A percentile compares a stretch with the other conserved stretches of the same genome.
phyloP scores from a whole-genome alignment of 2,329 filamentous ascomycete genomes.

The Apiospora rasikravindrae region DNA sequence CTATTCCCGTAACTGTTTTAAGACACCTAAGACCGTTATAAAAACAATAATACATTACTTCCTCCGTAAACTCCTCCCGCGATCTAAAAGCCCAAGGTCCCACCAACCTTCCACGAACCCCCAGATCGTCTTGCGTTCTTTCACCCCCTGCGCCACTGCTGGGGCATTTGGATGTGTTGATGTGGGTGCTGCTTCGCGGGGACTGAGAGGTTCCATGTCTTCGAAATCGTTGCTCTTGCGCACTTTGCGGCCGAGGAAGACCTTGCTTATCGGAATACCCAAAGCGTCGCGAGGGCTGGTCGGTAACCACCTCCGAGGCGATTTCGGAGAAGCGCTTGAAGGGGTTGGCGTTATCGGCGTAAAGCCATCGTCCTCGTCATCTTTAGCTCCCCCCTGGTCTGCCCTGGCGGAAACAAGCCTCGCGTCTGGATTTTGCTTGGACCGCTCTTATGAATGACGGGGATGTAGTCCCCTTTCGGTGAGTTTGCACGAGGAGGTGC shows the following conservation, averaged over 20 bases:
- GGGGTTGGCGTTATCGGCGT: slow-evolving; percentile 36
- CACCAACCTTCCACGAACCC: slow-evolving; percentile 59
- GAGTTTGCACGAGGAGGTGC: not conserved
- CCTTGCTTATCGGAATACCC: slow-evolving; percentile 34
- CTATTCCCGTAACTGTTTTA: too few species aligned
- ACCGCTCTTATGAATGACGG: slow-evolving; percentile 28
- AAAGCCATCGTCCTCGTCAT: slow-evolving; percentile 34
- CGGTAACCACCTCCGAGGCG: slow-evolving; percentile 23
- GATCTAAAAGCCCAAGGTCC: slow-evolving; percentile 55
- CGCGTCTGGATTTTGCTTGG: slow-evolving; percentile 27
- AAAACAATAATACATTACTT: slow-evolving; percentile 17
- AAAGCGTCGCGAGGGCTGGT: slow-evolving; percentile 35
- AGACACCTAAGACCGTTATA: not conserved
- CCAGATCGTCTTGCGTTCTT: slow-evolving; percentile 53
- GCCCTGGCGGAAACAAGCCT: slow-evolving; percentile 28
- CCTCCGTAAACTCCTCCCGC: slow-evolving; percentile 43
- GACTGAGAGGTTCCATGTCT: slow-evolving; percentile 34
- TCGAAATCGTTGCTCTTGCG: slow-evolving; percentile 21
- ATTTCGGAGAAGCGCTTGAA: slow-evolving; percentile 29
- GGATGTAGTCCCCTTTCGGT: not conserved
- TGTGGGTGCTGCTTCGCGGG: slow-evolving; percentile 21
- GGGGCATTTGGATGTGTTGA: slow-evolving; percentile 19
- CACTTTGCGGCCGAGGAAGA: slow-evolving; percentile 22
- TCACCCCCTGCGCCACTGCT: slow-evolving; percentile 31
- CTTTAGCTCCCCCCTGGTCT: slow-evolving; percentile 23